Base-by-base conservation (phyloP, 2,329 filamentous ascomycete species). In the Neonectria hederae region DNA sequence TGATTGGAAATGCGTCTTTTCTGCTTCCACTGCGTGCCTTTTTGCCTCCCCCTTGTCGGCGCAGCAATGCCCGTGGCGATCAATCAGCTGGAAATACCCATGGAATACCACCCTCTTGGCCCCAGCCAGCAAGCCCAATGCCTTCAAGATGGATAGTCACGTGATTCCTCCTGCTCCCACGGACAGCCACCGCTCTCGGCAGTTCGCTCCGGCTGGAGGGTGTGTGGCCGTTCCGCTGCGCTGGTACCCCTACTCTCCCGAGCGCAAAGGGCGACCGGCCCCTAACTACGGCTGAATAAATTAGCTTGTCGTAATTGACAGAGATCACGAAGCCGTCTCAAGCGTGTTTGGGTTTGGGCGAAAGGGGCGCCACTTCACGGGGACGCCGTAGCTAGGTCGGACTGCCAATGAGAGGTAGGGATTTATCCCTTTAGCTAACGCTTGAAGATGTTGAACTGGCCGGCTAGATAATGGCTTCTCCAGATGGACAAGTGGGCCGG, bases 351-450 rank as follows among this genome's bases (percentile, higher is more conserved):
- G 63, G 64, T 46, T 67, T 70, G 62, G 48, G 42, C n/a, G 52
- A 46, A 46, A 62, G 32, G 60, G 43, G 55, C 9, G 21, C 58
- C 59, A 40, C 52, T 54, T 63, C 56, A 66, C 71, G 71, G 71
- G 64, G 71, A 71, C 69, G 71, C 71, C 71, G 71, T 71, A 45
- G 65, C 65, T 65, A 45, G 66, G 63, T 64, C 68, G 61, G 65
- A 59, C 46, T 45, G 65, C 67, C 68, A 57, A 54, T 63, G 65
- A 68, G 67, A 19, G 17, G 45, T 43, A 46, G 38, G n/a, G 30
- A 10, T 10, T 10, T 9, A 13, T 32, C 30, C 11, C 10, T 32
- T 32, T 11, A 32, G 38, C 14, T 10, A 51, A 43, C 38, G 30
- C 43, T 17, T 28, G 14, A 13, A 3, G 22, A 8, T 49, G 46